phyloP scores from a whole-genome alignment of 768 basidiomycete genomes.

The Lactarius sanguifluus region DNA sequence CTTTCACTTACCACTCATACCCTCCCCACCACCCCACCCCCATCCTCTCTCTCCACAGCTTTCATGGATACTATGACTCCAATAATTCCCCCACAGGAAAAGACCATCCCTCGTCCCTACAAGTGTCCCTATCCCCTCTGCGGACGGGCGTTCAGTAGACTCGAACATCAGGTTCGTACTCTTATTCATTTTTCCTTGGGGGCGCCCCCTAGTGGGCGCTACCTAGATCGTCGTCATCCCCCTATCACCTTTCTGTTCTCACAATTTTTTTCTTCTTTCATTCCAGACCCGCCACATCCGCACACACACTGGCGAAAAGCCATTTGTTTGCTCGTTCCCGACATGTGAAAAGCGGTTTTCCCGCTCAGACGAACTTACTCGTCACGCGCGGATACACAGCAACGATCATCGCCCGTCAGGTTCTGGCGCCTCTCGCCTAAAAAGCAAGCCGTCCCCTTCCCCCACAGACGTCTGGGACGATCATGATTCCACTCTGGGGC shows the following conservation, averaged over 20 bases:
- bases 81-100: conserved; percentile 15
- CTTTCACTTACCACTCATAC: conserved; percentile 1
- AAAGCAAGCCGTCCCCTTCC: conserved; percentile 17
- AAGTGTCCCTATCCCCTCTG: conserved; percentile 93
- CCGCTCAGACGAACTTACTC: conserved; percentile 96
- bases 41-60: not conserved
- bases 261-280: conserved; percentile 2
- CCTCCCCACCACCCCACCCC: not conserved
- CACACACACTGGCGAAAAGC: conserved; percentile 98
- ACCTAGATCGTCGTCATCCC: conserved; percentile 11
- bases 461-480: conserved; percentile 26
- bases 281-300: conserved; percentile 92
- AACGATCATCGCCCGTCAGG: conserved; percentile 44
- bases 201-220: not conserved
- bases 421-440: conserved; percentile 10
- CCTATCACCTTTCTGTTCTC: not conserved
- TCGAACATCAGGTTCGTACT: conserved; percentile 85
- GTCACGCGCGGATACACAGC: conserved; percentile 92
- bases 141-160: conserved; percentile 91
- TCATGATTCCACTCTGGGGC: conserved; percentile 18
- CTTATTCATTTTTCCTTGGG: conserved; percentile 25
- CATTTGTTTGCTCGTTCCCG: conserved; percentile 87
- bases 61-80: not conserved
- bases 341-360: conserved; percentile 99
- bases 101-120: conserved; percentile 68